A percentile compares a stretch with the other conserved stretches of the same genome.
Evolutionary conservation across 345 rosid genomes (phyloP).

Genomic region (Cardamine occulta): DNA sequence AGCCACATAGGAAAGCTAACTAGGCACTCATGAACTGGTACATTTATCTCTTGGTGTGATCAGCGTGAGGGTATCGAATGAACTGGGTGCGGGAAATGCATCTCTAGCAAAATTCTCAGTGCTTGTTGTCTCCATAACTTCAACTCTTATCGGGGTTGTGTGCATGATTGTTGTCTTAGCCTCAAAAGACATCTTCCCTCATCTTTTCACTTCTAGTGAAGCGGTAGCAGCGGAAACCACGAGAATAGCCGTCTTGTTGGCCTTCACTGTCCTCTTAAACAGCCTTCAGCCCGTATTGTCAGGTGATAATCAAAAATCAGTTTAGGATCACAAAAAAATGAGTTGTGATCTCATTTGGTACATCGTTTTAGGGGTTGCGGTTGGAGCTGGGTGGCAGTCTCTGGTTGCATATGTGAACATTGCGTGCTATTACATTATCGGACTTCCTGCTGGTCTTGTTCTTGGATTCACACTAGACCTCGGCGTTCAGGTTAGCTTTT

Average conservation of each 20-base stretch:
- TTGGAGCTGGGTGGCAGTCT: conserved; percentile 98
- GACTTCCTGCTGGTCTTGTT: conserved; percentile 83
- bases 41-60: conserved; percentile 4
- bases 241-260: conserved; percentile 69
- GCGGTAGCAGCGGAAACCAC: conserved; percentile 85
- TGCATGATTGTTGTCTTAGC: conserved; percentile 64
- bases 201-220: conserved; percentile 70
- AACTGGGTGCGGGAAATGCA: conserved; percentile 81
- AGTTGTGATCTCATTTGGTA: conserved; percentile 6
- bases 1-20: not conserved
- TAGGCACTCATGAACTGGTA: not conserved
- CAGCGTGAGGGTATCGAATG: conserved; percentile 94
- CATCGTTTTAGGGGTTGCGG: conserved; percentile 69
- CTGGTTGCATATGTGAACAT: conserved; percentile 84
- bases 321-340: not conserved
- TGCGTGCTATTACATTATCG: conserved; percentile 79
- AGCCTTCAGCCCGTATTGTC: conserved; percentile 91
- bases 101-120: conserved; percentile 67
- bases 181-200: conserved; percentile 71
- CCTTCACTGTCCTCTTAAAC: conserved; percentile 72
- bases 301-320: conserved; percentile 39
- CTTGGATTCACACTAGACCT: conserved; percentile 75
- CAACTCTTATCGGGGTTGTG: conserved; percentile 62
- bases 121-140: conserved; percentile 73
- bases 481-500: conserved; percentile 58